Percentiles rank a stretch among this genome's conserved stretches.
Conservation (phyloP, 2,329 filamentous ascomycete genomes). For the Fusarium armeniacum region DNA sequence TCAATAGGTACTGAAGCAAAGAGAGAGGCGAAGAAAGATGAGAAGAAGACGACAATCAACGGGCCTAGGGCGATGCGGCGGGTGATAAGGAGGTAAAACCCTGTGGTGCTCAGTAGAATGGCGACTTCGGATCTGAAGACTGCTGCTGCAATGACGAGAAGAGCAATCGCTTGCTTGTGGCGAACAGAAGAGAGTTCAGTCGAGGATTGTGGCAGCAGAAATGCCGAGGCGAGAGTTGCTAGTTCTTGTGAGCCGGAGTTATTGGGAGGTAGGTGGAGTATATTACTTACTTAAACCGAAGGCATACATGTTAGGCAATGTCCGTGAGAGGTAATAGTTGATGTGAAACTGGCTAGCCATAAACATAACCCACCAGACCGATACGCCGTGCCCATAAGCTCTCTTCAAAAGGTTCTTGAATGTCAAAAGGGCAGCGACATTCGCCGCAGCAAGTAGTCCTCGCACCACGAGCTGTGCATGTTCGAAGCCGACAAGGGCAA, state of each 20-base stretch:
- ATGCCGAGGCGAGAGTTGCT: slow-evolving; percentile 76
- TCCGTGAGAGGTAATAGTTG: slow-evolving; percentile 91
- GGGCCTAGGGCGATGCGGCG: slow-evolving; percentile 66
- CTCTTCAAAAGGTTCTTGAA: slow-evolving; percentile 74
- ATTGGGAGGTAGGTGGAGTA: neutral
- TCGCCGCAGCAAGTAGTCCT: slow-evolving; percentile 81
- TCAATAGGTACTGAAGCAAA: slow-evolving; percentile 80
- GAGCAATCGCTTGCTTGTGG: slow-evolving; percentile 75
- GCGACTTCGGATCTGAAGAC: slow-evolving; percentile 93
- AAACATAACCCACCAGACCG: slow-evolving; percentile 83
- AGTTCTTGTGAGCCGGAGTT: slow-evolving; percentile 6
- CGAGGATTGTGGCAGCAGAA: slow-evolving; percentile 56
- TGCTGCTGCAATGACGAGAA: slow-evolving; percentile 84
- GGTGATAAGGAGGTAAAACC: slow-evolving; percentile 72
- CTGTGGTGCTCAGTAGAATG: slow-evolving; percentile 79
- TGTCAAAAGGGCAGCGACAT: slow-evolving; percentile 75
- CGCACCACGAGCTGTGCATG: slow-evolving; percentile 76
- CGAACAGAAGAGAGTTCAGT: slow-evolving; percentile 56
- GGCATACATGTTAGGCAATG: slow-evolving; percentile 96
- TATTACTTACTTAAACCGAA: slow-evolving; percentile 80
- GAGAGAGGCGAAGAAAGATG: slow-evolving; percentile 76
- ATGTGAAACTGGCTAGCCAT: slow-evolving; percentile 91
- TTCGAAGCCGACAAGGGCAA: slow-evolving; percentile 68
- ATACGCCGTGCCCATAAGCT: slow-evolving; percentile 77
- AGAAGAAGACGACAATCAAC: slow-evolving; percentile 75